A percentile compares a stretch with the other conserved stretches of the same genome.
Conservation (phyloP, 805 yeast species). For the Cyberlindnera bimundalis region DNA sequence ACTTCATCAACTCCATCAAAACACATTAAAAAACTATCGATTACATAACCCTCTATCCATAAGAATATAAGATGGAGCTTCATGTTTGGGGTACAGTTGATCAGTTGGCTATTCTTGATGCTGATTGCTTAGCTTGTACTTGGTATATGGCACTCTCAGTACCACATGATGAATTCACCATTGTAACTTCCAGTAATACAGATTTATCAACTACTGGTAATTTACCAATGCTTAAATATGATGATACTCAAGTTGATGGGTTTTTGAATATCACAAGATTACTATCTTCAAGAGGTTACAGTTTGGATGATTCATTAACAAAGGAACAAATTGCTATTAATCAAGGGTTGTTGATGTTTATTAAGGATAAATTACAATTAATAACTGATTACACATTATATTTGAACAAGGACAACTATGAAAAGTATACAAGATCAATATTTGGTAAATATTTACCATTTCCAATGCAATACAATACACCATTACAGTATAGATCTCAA, state of each 20-base stretch:
- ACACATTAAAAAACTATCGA: no score
- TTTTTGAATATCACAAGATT: conserved; percentile 34
- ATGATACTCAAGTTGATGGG: conserved; percentile 35
- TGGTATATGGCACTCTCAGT: conserved; percentile 38
- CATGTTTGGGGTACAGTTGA: conserved; percentile 52
- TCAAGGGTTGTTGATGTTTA: conserved; percentile 41
- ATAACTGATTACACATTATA: conserved; percentile 57
- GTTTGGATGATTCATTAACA: conserved; percentile 8
- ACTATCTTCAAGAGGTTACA: not conserved
- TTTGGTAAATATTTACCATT: conserved; percentile 56
- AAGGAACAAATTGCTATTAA: conserved; percentile 37
- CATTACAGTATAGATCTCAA: conserved; percentile 39
- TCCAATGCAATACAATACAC: conserved; percentile 73
- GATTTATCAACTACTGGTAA: conserved; percentile 46
- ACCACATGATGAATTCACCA: conserved; percentile 23
- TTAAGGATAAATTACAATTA: conserved; percentile 39
- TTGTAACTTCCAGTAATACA: conserved; percentile 58
- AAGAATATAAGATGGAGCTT: conserved; percentile 35
- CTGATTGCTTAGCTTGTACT: conserved; percentile 47
- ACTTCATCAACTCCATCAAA: no score
- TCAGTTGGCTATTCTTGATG: conserved; percentile 43
- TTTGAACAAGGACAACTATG: conserved; percentile 56
- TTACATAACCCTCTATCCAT: no score
- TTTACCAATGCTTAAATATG: conserved; percentile 44
- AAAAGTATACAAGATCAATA: conserved; percentile 50